These are phyloP conservation scores for Jaapia argillacea DNA, from an alignment of 768 basidiomycete genomes.

Conservation along the genomic window DNA sequence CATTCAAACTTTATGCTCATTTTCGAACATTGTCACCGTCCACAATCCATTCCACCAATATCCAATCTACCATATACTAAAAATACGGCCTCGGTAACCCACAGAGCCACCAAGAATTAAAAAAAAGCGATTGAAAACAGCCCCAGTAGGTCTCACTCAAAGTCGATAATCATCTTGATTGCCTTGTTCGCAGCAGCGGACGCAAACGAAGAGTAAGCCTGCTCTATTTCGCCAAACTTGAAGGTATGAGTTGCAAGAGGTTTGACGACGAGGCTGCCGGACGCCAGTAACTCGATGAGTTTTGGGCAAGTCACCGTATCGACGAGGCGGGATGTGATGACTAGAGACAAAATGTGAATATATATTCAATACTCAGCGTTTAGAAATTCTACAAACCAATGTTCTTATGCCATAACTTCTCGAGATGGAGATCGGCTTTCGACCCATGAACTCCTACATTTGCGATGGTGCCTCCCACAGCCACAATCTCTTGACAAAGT, in stretches of 20 bases:
- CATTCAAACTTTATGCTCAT: too few species aligned
- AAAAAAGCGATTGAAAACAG: too few species aligned
- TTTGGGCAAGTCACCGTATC: conserved; percentile 10
- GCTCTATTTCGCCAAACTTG: conserved; percentile 9
- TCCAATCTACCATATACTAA: too few species aligned
- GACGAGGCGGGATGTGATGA: conserved; percentile 15
- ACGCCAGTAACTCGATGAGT: conserved; percentile 13
- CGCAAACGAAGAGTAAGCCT: conserved; percentile 13
- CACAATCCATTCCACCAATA: too few species aligned
- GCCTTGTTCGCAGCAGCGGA: conserved; percentile 13
- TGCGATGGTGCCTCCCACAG: conserved; percentile 16
- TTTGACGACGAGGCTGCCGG: conserved; percentile 11
- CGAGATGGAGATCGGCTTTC: conserved; percentile 13
- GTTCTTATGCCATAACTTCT: conserved; percentile 16
- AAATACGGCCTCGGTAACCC: too few species aligned
- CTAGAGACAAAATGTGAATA: conserved; percentile 3
- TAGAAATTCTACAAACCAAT: conserved; percentile 8
- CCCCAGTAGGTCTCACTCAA: conserved; percentile 7
- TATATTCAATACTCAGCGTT: not conserved
- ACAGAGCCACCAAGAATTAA: too few species aligned
- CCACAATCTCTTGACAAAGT: conserved; percentile 15
- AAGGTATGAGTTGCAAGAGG: conserved; percentile 12
- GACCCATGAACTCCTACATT: conserved; percentile 16
- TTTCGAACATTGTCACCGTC: too few species aligned
- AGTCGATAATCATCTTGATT: conserved; percentile 15